These are phyloP conservation scores for Amanita pseudoporphyria DNA, from an alignment of 768 basidiomycete genomes.

Conservation along the genomic window DNA sequence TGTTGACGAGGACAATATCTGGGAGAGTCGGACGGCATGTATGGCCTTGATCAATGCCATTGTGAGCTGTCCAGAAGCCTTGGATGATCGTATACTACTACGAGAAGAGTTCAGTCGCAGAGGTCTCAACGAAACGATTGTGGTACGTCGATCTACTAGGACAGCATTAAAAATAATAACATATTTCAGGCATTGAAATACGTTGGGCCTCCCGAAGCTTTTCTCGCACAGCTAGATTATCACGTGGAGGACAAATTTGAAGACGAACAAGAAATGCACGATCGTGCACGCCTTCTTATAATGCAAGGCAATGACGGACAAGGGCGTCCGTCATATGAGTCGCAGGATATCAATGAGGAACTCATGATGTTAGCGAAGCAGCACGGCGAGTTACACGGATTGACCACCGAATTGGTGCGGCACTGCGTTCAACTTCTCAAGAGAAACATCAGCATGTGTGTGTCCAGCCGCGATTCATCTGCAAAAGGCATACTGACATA, in stretches of 20 bases:
- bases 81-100: constrained; percentile 72
- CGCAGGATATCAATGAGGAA: constrained; percentile 48
- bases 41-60: constrained; percentile 78
- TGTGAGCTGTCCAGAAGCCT: constrained; percentile 59
- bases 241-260: constrained; percentile 87
- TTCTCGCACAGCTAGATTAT: constrained; percentile 73
- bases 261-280: constrained; percentile 78
- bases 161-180: neutral
- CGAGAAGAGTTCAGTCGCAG: constrained; percentile 77
- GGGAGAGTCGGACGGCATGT: constrained; percentile 72
- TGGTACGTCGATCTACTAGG: constrained; percentile 42
- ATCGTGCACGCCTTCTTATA: constrained; percentile 38
- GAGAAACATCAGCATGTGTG: constrained; percentile 52
- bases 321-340: constrained; percentile 33
- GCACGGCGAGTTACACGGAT: constrained; percentile 52
- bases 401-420: constrained; percentile 50
- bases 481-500: neutral
- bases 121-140: constrained; percentile 76
- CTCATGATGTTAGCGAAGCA: constrained; percentile 51
- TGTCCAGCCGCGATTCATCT: constrained; percentile 9
- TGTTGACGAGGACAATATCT: constrained; percentile 57
- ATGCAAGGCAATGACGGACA: constrained; percentile 18
- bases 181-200: constrained; percentile 58
- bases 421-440: constrained; percentile 49
- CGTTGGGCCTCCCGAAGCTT: constrained; percentile 54